A percentile compares a stretch with the other conserved stretches of the same genome.
Conservation (phyloP, 805 yeast genomes). For the Candida ponderosae region DNA sequence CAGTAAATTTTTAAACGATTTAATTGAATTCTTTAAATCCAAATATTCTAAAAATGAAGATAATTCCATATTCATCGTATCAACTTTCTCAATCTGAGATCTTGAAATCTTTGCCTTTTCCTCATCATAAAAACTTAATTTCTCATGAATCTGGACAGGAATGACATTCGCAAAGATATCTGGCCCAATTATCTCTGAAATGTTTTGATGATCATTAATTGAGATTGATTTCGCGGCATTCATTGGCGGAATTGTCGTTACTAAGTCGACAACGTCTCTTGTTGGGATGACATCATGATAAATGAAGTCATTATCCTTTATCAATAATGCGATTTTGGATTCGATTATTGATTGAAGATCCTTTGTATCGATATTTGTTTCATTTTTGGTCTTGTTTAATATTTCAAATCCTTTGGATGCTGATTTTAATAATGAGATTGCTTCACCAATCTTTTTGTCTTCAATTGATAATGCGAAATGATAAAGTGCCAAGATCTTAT, state of each 20-base stretch:
- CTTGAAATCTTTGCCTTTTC: conserved; percentile 75
- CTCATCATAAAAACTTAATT: conserved; percentile 81
- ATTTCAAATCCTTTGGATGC: conserved; percentile 35
- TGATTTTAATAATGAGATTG: conserved; percentile 54
- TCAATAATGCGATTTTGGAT: conserved; percentile 32
- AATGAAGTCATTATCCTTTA: conserved; percentile 83
- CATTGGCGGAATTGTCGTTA: conserved; percentile 56
- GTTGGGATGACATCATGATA: conserved; percentile 76
- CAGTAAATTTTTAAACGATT: conserved; percentile 37
- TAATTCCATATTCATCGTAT: conserved; percentile 73
- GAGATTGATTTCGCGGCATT: conserved; percentile 60
- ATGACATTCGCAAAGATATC: conserved; percentile 73
- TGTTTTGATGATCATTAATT: conserved; percentile 35
- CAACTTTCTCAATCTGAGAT: conserved; percentile 63
- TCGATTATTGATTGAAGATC: conserved; percentile 24
- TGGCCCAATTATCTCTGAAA: conserved; percentile 35
- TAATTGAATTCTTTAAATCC: conserved; percentile 62
- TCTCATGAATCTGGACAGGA: conserved; percentile 83
- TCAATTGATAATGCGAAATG: conserved; percentile 51
- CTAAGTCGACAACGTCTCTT: conserved; percentile 34
- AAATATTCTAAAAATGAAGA: conserved; percentile 74
- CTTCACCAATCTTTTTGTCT: conserved; percentile 61
- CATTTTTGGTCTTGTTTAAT: conserved; percentile 24
- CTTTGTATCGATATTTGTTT: conserved; percentile 25
- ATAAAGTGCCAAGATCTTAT: conserved; percentile 51